A percentile compares a stretch with the other conserved stretches of the same genome.
phyloP scores from a whole-genome alignment of 1,284 basidiomycete species.

The Puccinia triticina region DNA sequence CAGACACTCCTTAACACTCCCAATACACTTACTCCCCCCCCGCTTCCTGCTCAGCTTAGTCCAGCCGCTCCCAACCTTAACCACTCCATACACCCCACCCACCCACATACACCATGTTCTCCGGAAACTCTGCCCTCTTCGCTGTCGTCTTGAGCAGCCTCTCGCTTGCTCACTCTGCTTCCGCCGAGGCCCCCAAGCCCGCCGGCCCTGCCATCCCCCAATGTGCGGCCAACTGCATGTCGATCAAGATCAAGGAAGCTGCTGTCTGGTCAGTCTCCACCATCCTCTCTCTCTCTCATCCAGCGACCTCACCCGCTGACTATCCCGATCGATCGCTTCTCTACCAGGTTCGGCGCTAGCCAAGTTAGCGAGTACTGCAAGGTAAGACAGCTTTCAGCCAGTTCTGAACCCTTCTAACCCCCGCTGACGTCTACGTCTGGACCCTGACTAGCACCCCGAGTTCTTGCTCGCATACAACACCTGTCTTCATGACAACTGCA shows the following conservation, averaged over 20 bases:
- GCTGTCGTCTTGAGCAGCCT: conserved; percentile 15
- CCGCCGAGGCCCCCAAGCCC: background rate
- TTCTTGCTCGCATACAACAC: conserved; percentile 31
- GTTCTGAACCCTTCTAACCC: background rate
- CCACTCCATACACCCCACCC: background rate
- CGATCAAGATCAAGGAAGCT: conserved; percentile 24
- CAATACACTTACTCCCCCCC: background rate
- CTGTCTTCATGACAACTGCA: conserved; percentile 10
- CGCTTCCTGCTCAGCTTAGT: background rate
- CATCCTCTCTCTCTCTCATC: no score
- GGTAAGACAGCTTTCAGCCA: background rate
- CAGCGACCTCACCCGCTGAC: no score
- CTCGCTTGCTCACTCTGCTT: background rate
- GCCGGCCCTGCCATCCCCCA: background rate
- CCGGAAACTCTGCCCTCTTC: conserved; percentile 10
- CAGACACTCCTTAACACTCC: conserved; percentile 11
- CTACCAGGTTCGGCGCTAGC: background rate
- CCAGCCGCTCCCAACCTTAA: background rate
- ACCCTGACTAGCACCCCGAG: conserved; percentile 8
- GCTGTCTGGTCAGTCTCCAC: background rate
- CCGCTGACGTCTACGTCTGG: background rate
- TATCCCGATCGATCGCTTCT: background rate
- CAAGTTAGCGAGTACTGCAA: background rate
- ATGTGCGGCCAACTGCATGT: conserved; percentile 25
- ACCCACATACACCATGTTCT: conserved; percentile 4